Evolutionary conservation across 1,284 basidiomycete genomes (phyloP).

Genomic region (Erythrobasidium hasegawianum): DNA sequence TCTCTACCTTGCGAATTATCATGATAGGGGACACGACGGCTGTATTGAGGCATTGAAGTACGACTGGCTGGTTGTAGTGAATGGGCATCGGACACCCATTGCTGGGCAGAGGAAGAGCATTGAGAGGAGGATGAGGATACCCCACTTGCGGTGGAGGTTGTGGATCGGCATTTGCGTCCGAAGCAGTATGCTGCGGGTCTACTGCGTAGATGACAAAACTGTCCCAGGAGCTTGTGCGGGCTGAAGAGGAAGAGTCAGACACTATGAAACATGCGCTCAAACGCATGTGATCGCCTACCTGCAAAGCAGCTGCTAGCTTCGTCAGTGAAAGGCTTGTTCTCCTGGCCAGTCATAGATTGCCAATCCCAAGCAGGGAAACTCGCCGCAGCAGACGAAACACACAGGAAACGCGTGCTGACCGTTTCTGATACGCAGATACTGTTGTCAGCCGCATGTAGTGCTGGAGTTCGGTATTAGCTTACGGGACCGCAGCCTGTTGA

Average conservation of each 20-base stretch:
- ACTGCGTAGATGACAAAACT: constrained; percentile 80
- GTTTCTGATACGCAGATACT: no score
- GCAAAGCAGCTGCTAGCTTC: constrained; percentile 25
- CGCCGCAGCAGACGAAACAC: constrained; percentile 82
- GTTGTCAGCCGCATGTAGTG: no score
- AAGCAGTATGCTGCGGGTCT: constrained; percentile 59
- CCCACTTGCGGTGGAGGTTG: constrained; percentile 65
- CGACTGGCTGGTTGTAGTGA: constrained; percentile 93
- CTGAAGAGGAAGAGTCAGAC: constrained; percentile 43
- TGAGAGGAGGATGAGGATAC: constrained; percentile 81
- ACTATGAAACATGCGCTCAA: no score
- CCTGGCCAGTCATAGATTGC: constrained; percentile 73
- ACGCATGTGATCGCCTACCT: neutral
- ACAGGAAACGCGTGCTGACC: constrained; percentile 76
- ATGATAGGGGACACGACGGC: constrained; percentile 88
- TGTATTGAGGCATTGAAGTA: constrained; percentile 88
- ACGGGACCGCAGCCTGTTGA: constrained; percentile 88
- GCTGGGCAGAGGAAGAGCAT: constrained; percentile 75
- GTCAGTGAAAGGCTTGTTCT: constrained; percentile 56
- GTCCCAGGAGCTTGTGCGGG: constrained; percentile 58
- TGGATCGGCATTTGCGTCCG: constrained; percentile 68
- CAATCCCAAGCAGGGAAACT: constrained; percentile 85
- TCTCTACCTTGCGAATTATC: constrained; percentile 88
- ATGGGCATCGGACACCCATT: constrained; percentile 64
- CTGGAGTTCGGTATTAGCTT: constrained; percentile 61